phyloP scores from a whole-genome alignment of 1,284 basidiomycete species.

The Acaromyces ingoldii region DNA sequence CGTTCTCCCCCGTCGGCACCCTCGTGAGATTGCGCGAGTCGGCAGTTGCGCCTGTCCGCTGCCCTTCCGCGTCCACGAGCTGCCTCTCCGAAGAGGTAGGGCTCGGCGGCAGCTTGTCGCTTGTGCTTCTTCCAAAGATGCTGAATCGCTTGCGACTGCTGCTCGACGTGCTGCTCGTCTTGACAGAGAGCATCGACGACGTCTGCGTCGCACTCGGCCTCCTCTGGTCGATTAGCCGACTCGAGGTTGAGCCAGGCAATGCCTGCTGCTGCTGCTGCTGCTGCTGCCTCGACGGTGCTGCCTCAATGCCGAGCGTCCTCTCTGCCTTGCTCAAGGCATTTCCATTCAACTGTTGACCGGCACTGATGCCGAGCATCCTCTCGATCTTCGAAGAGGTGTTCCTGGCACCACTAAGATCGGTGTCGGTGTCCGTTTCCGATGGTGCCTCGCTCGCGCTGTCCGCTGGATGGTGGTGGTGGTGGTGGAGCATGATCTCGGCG shows the following conservation, averaged over 20 bases:
- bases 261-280: too few species aligned
- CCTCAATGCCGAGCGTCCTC: too few species aligned
- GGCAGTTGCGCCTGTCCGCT: neutral
- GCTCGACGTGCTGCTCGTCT: neutral
- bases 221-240: neutral
- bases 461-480: neutral
- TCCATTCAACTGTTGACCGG: too few species aligned
- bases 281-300: too few species aligned
- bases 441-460: neutral
- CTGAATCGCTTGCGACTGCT: constrained; percentile 1
- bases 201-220: neutral
- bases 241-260: neutral
- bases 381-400: neutral
- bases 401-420: neutral
- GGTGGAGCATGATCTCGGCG: neutral
- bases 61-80: neutral
- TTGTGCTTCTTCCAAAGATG: neutral
- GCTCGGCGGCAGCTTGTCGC: neutral
- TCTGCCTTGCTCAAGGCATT: too few species aligned
- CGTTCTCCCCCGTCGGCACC: neutral
- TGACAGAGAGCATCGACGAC: neutral
- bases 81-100: neutral
- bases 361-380: neutral
- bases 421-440: neutral
- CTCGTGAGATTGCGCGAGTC: neutral